Conservation (phyloP, 352 stramenopile species). For the Phytophthora nicotianae region DNA sequence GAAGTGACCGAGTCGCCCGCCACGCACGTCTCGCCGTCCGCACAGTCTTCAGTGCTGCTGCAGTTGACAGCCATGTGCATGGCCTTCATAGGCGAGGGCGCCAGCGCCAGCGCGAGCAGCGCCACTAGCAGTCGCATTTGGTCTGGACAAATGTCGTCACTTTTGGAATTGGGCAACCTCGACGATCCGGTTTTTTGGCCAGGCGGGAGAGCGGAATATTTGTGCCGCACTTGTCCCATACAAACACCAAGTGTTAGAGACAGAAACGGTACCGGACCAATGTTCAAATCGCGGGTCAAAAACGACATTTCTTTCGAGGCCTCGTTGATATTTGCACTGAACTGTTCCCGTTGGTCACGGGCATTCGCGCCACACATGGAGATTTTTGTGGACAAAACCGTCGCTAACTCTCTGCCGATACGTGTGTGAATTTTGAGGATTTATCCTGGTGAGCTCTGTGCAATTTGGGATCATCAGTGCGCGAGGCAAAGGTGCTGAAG, state of each 20-base stretch:
- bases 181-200: not conserved
- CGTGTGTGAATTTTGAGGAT: not conserved
- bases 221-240: constrained; percentile 13
- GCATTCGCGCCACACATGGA: not conserved
- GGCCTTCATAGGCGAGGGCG: constrained; percentile 12
- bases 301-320: constrained; percentile 19
- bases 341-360: constrained; percentile 5
- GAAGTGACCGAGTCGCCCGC: constrained; percentile 62
- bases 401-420: not conserved
- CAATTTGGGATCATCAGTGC: not conserved
- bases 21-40: constrained; percentile 69
- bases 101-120: constrained; percentile 21
- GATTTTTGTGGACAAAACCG: not conserved
- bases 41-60: constrained; percentile 63
- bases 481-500: not conserved
- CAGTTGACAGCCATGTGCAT: constrained; percentile 57
- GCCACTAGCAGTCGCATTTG: constrained; percentile 21
- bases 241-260: constrained; percentile 16
- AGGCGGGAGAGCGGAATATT: constrained; percentile 24
- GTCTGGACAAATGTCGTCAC: not conserved
- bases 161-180: not conserved
- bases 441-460: not conserved
- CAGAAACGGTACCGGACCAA: not conserved
- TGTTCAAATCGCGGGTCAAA: not conserved
- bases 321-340: constrained; percentile 8